phyloP scores from a whole-genome alignment of 306 rosid species.

The Dalbergia cochinchinensis region DNA sequence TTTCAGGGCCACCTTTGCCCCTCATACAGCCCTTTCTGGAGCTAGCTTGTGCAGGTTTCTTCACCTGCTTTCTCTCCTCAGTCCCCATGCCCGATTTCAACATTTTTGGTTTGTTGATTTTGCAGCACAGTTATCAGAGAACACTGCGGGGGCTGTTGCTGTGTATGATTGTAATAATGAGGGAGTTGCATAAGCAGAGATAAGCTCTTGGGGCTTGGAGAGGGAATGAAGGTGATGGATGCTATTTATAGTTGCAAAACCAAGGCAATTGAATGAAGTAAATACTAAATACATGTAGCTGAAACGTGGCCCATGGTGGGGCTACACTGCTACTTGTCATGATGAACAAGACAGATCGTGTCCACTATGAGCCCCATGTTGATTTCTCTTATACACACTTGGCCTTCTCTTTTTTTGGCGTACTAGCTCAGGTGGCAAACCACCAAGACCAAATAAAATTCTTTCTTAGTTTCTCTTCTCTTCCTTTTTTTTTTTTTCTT shows the following conservation, averaged over 20 bases:
- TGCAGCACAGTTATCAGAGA: not conserved
- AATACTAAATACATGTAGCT: constrained; percentile 27
- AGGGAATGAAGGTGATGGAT: not conserved
- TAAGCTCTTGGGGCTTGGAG: constrained; percentile 17
- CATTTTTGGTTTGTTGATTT: constrained; percentile 32
- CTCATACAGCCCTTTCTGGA: constrained; percentile 94
- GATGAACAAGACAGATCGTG: constrained; percentile 65
- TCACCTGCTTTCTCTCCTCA: constrained; percentile 51
- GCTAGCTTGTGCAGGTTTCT: constrained; percentile 67
- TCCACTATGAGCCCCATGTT: constrained; percentile 58
- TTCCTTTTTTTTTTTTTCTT: not conserved
- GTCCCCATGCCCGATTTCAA: constrained; percentile 45
- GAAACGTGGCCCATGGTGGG: constrained; percentile 76
- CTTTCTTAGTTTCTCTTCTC: not conserved
- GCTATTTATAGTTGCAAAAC: constrained; percentile 49
- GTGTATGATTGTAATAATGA: not conserved
- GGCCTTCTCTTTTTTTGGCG: constrained; percentile 56
- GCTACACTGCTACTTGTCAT: constrained; percentile 72
- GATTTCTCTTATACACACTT: constrained; percentile 66
- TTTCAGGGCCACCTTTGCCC: constrained; percentile 95
- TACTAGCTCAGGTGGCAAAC: constrained; percentile 62
- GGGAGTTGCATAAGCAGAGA: not conserved
- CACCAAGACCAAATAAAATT: constrained; percentile 19
- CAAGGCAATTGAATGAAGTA: not conserved
- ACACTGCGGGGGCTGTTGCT: too few species aligned